Base-by-base conservation (phyloP, 2,329 filamentous ascomycete species). In the Arthroderma uncinatum region DNA sequence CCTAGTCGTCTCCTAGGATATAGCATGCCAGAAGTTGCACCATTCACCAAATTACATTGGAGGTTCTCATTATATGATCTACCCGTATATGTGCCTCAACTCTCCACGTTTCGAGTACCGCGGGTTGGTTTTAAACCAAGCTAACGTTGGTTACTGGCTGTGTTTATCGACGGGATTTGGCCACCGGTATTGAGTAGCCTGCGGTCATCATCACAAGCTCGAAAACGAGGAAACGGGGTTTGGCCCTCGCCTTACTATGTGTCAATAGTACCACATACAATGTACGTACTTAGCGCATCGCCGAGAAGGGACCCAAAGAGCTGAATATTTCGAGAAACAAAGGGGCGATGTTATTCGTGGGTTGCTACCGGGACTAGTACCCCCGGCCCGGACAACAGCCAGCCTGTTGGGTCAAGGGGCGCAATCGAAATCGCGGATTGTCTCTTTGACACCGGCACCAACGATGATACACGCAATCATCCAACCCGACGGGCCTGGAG, bases 401-500 rank as follows among this genome's bases (percentile, higher is more conserved):
- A 30, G 28, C 14, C n/a, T 50, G 25, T 50, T 50, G 28, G 47
- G 47, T 50, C 47, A 33, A 30, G 47, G 47, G 47, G 25, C 47
- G 47, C 14, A 50, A 50, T 47, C 25, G 33, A 9, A 33, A 50
- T 33, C 47, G 47, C 25, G 23, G 33, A 50, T 50, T 25, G 33
- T 50, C 47, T 37, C 47, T 50, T 50, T 33, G 47, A 50, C 28
- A 50, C 47, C 23, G n/a, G 23, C 47, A 25, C 47, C 28, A 28
- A 30, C 47, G n/a, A 50, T 16, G 23, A 19, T 14, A 50, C 25
- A 50, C 25, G 25, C 23, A 50, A 50, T 50, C 25, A 33, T 50
- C 47, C 28, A 50, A 50, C 47, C 47, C 47, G 25, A 33, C 47
- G 47, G 47, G n/a, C 25, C 47, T 50, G 12, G 47, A 47, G 23